Percentiles rank a stretch among this genome's conserved stretches.
Evolutionary conservation across 108 stramenopile genomes (phyloP).

Genomic region (Pseudonitzschia multiseries): DNA sequence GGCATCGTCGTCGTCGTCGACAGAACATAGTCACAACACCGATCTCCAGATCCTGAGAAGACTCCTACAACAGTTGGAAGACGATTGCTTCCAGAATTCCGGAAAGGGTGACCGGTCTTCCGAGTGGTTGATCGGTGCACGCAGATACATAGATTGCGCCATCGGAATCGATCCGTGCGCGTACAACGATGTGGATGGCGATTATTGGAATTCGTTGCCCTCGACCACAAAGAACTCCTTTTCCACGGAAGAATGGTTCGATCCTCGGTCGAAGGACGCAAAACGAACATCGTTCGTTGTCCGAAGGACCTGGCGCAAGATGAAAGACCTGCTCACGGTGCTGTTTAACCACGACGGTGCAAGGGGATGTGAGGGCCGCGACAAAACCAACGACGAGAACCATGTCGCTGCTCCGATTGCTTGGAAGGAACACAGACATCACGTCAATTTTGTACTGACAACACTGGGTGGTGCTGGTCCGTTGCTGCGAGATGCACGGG

Average conservation of each 20-base stretch:
- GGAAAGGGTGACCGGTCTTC: background rate
- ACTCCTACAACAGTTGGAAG: background rate
- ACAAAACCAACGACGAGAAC: background rate
- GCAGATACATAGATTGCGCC: background rate
- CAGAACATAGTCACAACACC: background rate
- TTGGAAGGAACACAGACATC: background rate
- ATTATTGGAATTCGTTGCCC: constrained; percentile 3
- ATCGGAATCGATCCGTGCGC: background rate
- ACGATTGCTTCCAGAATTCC: background rate
- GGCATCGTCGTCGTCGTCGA: constrained; percentile 4
- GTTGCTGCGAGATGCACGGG: constrained; percentile 3
- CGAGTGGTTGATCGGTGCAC: background rate
- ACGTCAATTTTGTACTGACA: background rate
- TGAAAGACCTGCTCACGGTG: background rate
- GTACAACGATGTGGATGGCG: background rate
- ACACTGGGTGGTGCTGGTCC: constrained; percentile 8
- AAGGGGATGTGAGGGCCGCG: too few species aligned
- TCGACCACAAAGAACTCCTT: background rate
- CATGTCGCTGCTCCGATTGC: background rate
- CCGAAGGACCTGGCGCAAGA: background rate
- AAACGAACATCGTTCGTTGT: background rate
- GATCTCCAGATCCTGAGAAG: background rate
- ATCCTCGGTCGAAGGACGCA: background rate
- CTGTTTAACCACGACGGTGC: too few species aligned
- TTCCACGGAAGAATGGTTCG: constrained; percentile 1